Conservation (phyloP, 306 rosid genomes). For the Malus sieversii region DNA sequence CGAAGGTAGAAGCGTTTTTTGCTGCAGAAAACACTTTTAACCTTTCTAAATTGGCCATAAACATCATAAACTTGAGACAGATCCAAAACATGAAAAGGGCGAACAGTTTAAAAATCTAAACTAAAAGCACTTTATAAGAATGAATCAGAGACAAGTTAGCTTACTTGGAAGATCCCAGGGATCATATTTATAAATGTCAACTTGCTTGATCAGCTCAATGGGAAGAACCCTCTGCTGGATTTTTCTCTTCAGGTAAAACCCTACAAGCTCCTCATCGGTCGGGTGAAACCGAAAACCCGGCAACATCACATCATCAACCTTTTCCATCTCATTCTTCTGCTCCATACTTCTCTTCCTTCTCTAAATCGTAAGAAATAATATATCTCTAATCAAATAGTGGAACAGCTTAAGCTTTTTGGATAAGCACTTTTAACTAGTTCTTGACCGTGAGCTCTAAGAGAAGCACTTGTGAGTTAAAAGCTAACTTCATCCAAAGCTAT, state of each 20-base stretch:
- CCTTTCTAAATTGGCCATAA: background rate
- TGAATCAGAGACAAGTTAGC: conserved; percentile 9
- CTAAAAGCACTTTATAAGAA: background rate
- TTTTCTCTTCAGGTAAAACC: conserved; percentile 61
- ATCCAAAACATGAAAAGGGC: background rate
- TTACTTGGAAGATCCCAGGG: conserved; percentile 96
- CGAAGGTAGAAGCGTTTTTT: background rate
- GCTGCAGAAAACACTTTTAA: background rate
- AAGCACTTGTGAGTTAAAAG: background rate
- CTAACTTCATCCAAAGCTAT: conserved; percentile 25
- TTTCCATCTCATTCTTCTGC: conserved; percentile 51
- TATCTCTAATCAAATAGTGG: background rate
- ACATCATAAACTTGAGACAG: background rate
- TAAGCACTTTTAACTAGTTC: conserved; percentile 24
- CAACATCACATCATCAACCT: conserved; percentile 48
- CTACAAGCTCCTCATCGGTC: conserved; percentile 79
- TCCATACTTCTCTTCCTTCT: conserved; percentile 37
- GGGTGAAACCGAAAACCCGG: conserved; percentile 87
- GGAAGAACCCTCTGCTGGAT: conserved; percentile 54
- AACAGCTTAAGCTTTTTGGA: background rate
- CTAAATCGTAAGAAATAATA: background rate
- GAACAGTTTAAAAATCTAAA: background rate
- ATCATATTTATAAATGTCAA: conserved; percentile 67
- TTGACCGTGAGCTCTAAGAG: conserved; percentile 15
- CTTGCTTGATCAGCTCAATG: conserved; percentile 68